Base-by-base conservation (phyloP, 2,329 filamentous ascomycete genomes). In the Cercospora zeae-maydis region DNA sequence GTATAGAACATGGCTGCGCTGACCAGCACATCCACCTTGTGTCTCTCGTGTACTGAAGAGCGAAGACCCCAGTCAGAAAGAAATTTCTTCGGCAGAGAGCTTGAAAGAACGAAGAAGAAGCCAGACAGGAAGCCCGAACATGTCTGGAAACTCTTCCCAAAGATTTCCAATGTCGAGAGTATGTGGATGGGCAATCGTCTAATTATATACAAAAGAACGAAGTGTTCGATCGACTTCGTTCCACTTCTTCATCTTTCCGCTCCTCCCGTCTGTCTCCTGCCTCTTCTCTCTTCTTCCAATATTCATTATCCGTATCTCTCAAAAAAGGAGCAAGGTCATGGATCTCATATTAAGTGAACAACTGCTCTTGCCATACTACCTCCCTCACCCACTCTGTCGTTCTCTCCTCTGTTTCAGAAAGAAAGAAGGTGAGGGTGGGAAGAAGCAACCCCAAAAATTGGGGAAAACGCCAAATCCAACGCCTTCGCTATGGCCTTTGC, bases 401-500 rank as follows among this genome's bases (percentile, higher is more conserved):
- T 45, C 39, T 21, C 4, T 45, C 39, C 7, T 16, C 39, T 45
- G 11, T 45, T 16, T 1, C 7, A 45, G 19, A 16, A 21, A 16
- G 7, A 16, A 45, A 21, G 19, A 45, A 45, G 14, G 30, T 14
- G 6, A 6, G 39, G 21, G 16, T 6, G n/a, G 14, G 11, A 3
- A 6, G 4, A 13, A 53, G 49, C 27, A 34, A 21, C 11, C n/a
- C 27, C 27, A 34, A 53, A 6, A 52, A n/a, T 34, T 27, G 24
- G 24, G 31, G 31, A 34, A 34, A 39, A 57, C 33, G 31, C 31
- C 54, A 9, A 21, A 57, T 39, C 58, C 47, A 60, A 55, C 58
- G 55, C 58, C 58, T 45, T 55, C 49, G 58, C 58, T 60, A 60
- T 42, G 11, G 45, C 21, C 14, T 27, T 9, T 16, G 13, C 27